Evolutionary conservation across 108 stramenopile species (phyloP).

Genomic region (Nannochloropsis salina): DNA sequence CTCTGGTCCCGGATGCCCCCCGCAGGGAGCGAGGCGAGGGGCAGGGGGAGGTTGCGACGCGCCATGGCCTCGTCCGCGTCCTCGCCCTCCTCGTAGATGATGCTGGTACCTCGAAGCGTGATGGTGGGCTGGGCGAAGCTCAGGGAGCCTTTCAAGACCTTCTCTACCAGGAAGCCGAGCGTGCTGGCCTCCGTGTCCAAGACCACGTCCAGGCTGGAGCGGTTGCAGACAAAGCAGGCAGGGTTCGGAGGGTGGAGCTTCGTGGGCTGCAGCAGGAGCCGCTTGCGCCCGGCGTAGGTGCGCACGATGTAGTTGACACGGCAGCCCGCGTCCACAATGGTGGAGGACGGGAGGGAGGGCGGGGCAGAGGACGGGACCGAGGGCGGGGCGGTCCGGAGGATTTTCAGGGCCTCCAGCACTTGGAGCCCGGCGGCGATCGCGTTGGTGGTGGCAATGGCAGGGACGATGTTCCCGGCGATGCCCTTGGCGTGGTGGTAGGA

Average conservation of each 20-base stretch:
- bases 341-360: slow-evolving; percentile 1
- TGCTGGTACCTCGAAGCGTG: not conserved
- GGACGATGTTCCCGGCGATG: slow-evolving; percentile 98
- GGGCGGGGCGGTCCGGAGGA: slow-evolving; percentile 25
- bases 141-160: slow-evolving; percentile 65
- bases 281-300: slow-evolving; percentile 34
- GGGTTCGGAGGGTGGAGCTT: slow-evolving; percentile 67
- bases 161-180: slow-evolving; percentile 59
- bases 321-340: slow-evolving; percentile 17
- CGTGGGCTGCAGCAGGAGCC: slow-evolving; percentile 61
- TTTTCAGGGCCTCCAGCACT: slow-evolving; percentile 56
- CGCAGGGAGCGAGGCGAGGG: slow-evolving; percentile 30
- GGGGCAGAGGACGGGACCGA: not conserved
- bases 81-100: slow-evolving; percentile 68
- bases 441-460: slow-evolving; percentile 99
- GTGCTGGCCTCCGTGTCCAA: slow-evolving; percentile 70
- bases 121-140: slow-evolving; percentile 75
- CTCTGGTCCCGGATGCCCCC: slow-evolving; percentile 82
- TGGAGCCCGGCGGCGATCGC: slow-evolving; percentile 84
- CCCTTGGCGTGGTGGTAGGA: slow-evolving; percentile 79
- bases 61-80: slow-evolving; percentile 55
- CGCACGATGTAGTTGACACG: slow-evolving; percentile 43
- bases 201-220: slow-evolving; percentile 62
- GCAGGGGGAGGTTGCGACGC: slow-evolving; percentile 23
- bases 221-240: slow-evolving; percentile 84